Percentiles rank a stretch among this genome's conserved stretches.
These are phyloP conservation scores for Entomortierella parvispora DNA, from an alignment of 192 early-diverging fungal genomes.

Conservation along the genomic window DNA sequence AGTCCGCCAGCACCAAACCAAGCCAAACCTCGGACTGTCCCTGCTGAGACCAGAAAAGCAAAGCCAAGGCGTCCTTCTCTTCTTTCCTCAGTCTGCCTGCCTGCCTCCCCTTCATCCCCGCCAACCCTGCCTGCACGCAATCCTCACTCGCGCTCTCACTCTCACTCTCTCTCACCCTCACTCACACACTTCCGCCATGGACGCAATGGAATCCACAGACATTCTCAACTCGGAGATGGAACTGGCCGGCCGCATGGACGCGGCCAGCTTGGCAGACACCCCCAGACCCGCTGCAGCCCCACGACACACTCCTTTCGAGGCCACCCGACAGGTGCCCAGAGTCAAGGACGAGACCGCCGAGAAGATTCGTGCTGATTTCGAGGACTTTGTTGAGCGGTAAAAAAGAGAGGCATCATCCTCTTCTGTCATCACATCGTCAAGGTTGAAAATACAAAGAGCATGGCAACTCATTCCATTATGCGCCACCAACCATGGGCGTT, in stretches of 20 bases:
- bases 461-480: background rate
- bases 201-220: conserved; percentile 46
- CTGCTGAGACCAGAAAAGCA: background rate
- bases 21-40: background rate
- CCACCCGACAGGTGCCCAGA: conserved; percentile 41
- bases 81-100: background rate
- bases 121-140: no score
- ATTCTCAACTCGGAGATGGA: conserved; percentile 37
- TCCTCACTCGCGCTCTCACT: background rate
- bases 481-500: no score
- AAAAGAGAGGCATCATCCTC: no score
- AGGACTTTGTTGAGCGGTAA: conserved; percentile 46
- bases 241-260: conserved; percentile 45
- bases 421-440: no score
- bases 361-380: conserved; percentile 54
- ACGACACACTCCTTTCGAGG: conserved; percentile 42
- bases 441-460: background rate
- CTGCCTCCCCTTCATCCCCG: background rate
- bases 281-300: conserved; percentile 20
- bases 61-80: background rate
- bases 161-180: conserved; percentile 1
- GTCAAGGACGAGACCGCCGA: conserved; percentile 50
- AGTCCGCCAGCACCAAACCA: background rate
- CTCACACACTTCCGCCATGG: no score
- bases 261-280: conserved; percentile 43